A percentile compares a stretch with the other conserved stretches of the same genome.
Conservation (phyloP, 495 filamentous ascomycete species). For the Hapsidospora chrysogenum region DNA sequence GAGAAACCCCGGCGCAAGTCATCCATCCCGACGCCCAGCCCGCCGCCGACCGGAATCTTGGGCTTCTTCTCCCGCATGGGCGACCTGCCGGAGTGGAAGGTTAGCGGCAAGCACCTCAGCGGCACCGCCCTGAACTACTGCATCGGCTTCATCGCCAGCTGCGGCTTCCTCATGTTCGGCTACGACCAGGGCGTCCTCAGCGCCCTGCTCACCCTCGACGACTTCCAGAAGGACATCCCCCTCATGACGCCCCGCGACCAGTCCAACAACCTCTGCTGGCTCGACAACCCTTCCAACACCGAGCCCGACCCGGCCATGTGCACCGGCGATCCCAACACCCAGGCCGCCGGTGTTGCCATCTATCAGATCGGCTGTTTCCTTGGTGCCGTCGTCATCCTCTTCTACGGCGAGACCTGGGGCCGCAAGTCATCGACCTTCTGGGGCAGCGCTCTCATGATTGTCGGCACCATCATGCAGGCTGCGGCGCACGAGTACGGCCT, state of each 20-base stretch:
- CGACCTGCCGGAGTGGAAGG: too few relatives aligned
- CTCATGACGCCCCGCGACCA: neutral
- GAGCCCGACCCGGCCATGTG: neutral
- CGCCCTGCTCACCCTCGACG: neutral
- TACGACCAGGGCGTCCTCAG: neutral
- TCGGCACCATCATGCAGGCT: slow-evolving; percentile 42
- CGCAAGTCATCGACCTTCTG: slow-evolving; percentile 41
- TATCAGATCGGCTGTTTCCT: slow-evolving; percentile 56
- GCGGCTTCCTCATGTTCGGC: too few relatives aligned
- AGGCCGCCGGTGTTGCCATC: slow-evolving; percentile 45
- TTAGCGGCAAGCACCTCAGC: too few relatives aligned
- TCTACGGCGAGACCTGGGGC: slow-evolving; percentile 43
- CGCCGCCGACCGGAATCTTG: too few relatives aligned
- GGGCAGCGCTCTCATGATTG: slow-evolving; percentile 39
- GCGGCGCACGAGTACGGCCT: slow-evolving; percentile 41
- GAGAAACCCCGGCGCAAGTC: too few relatives aligned
- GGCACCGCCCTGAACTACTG: too few relatives aligned
- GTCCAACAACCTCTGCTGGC: neutral
- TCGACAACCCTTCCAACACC: neutral
- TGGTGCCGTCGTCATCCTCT: slow-evolving; percentile 43
- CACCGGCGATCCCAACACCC: slow-evolving; percentile 23
- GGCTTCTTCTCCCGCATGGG: too few relatives aligned
- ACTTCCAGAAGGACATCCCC: neutral
- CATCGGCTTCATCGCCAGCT: too few relatives aligned
- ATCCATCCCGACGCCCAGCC: too few relatives aligned